Base-by-base conservation (phyloP, 768 basidiomycete genomes). In the Boletus reticuloceps region DNA sequence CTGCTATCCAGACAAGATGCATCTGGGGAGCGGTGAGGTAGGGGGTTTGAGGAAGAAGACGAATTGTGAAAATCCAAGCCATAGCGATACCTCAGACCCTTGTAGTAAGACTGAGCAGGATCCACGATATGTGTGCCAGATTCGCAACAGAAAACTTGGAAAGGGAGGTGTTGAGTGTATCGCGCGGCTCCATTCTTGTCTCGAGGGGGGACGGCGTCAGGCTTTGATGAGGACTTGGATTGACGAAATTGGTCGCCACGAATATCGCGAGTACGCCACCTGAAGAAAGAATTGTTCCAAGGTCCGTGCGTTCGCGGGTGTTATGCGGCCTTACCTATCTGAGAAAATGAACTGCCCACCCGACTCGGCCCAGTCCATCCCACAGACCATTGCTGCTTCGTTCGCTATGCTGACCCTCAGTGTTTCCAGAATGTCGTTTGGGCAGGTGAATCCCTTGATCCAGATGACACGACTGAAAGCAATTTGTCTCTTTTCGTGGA, bases 361-460 rank as follows among this genome's bases (percentile, higher is more conserved):
- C 65, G 94, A 90, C 72, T 99, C 95, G 12, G 94, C 96, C 97
- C 97, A 99, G 67, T 99, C 97, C 96, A 98, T 98, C n/a, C 95
- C 96, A 67, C 97, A 98, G 2, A 98, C 94, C 92, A 99, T 93
- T 0, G 94, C 92, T 4, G 97, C 97, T 61, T 94, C 84, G 67
- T 98, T 99, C 32, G 82, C 81, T 61, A 89, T 80, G 68, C 89
- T 92, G 57, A 98, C 88, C 59, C 94, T 86, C 68, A 98, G 85
- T 22, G 91, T 96, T 73, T 99, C 97, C 49, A 99, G 77, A 46
- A 99, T 94, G 69, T 99, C 97, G 65, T 94, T 96, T 3, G 97
- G 97, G 68, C 97, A 99, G 0, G 97, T 98, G 70, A 99, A 99
- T 0, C 97, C 97, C 67, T 98, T 99, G 58, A 98, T 79, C 97